These are phyloP conservation scores for Simmondsia chinensis DNA, from an alignment of 148 eudicot genomes.

Conservation along the genomic window DNA sequence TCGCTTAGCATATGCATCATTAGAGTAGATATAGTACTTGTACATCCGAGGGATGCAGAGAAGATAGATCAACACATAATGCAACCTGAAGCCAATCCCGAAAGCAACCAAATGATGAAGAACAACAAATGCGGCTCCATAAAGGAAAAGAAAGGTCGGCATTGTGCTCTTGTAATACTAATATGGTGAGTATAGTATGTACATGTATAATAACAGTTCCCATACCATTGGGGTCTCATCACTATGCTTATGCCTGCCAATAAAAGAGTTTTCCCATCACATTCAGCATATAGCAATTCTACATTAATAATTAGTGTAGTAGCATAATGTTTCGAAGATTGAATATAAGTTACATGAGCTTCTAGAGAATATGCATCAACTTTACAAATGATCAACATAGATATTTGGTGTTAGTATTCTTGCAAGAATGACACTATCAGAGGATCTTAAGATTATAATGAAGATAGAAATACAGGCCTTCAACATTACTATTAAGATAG, in stretches of 20 bases:
- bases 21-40: constrained; percentile 75
- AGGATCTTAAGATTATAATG: too few species aligned
- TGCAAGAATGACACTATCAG: too few species aligned
- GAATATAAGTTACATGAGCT: too few species aligned
- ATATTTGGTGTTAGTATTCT: too few species aligned
- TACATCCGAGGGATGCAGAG: constrained; percentile 95
- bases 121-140: constrained; percentile 70
- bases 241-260: constrained; percentile 79
- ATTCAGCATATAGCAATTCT: too few species aligned
- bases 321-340: too few species aligned
- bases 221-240: constrained; percentile 98
- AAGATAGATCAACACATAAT: constrained; percentile 70
- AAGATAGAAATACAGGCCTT: too few species aligned
- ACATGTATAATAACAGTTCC: constrained; percentile 94
- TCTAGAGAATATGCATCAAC: too few species aligned
- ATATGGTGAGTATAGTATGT: constrained; percentile 92
- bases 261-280: too few species aligned
- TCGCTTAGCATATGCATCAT: constrained; percentile 52
- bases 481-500: too few species aligned
- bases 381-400: too few species aligned
- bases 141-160: constrained; percentile 80
- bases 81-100: constrained; percentile 50
- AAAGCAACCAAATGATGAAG: constrained; percentile 59
- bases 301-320: too few species aligned
- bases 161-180: constrained; percentile 96